phyloP scores from a whole-genome alignment of 2,329 filamentous ascomycete species.

The Cladorrhinum sp. region DNA sequence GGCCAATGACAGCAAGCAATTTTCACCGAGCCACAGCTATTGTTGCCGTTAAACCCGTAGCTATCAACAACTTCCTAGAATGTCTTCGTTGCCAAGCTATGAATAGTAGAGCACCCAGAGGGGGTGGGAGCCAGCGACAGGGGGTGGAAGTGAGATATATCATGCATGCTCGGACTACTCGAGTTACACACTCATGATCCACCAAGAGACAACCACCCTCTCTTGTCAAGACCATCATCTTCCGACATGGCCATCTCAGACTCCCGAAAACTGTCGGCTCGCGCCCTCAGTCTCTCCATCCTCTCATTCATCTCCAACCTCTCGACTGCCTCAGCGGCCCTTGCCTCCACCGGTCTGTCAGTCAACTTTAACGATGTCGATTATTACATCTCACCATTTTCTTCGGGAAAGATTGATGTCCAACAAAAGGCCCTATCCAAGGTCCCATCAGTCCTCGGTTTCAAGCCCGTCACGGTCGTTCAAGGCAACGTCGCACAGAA shows the following conservation, averaged over 20 bases:
- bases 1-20: not conserved
- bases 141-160: not conserved
- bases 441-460: slow-evolving; percentile 30
- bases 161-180: not conserved
- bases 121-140: not conserved
- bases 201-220: not conserved
- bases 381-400: slow-evolving; percentile 36
- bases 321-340: slow-evolving; percentile 19
- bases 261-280: not conserved
- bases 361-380: slow-evolving; percentile 32
- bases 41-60: too few species aligned
- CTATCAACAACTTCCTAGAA: not conserved
- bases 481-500: slow-evolving; percentile 23
- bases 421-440: slow-evolving; percentile 16
- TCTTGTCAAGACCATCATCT: not conserved
- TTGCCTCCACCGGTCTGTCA: slow-evolving; percentile 33
- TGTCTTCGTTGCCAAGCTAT: not conserved
- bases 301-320: slow-evolving; percentile 11
- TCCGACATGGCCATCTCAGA: slow-evolving; percentile 6
- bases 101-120: not conserved
- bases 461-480: slow-evolving; percentile 36
- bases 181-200: not conserved
- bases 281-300: slow-evolving; percentile 10
- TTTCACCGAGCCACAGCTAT: too few species aligned
- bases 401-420: slow-evolving; percentile 29